phyloP scores from a whole-genome alignment of 1,284 basidiomycete genomes.

The Ceratobasidium sp. region DNA sequence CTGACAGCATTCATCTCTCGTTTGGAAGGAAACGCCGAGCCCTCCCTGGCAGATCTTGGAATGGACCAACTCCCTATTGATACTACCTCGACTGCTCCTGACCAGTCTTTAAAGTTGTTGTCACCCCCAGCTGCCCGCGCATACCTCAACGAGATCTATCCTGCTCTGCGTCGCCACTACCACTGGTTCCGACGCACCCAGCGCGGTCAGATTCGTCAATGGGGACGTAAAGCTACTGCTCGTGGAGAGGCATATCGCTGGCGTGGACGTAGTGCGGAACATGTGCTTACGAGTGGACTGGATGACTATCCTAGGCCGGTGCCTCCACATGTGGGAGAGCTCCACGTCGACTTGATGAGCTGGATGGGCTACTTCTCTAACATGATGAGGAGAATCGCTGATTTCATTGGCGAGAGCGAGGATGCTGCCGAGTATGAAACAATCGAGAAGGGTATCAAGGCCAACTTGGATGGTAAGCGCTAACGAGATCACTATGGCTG shows the following conservation, averaged over 20 bases:
- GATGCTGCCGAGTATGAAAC: constrained; percentile 76
- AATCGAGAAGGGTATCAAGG: constrained; percentile 78
- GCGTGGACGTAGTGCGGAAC: constrained; percentile 85
- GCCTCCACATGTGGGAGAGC: constrained; percentile 84
- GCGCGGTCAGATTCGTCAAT: constrained; percentile 89
- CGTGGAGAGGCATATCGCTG: constrained; percentile 89
- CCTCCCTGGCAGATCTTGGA: constrained; percentile 64
- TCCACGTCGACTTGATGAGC: constrained; percentile 88
- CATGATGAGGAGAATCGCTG: constrained; percentile 85
- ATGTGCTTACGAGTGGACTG: constrained; percentile 91
- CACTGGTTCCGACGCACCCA: constrained; percentile 95
- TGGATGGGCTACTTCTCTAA: constrained; percentile 95
- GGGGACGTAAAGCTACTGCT: constrained; percentile 78
- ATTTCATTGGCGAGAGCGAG: constrained; percentile 79
- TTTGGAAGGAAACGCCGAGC: constrained; percentile 62
- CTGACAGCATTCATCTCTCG: constrained; percentile 85
- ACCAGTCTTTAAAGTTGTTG: constrained; percentile 54
- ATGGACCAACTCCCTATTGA: constrained; percentile 49
- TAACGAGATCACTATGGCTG: background rate
- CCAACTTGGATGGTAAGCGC: constrained; percentile 80
- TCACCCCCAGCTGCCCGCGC: constrained; percentile 65
- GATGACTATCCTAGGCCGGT: constrained; percentile 89
- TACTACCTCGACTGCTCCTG: constrained; percentile 43
- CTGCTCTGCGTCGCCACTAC: constrained; percentile 84
- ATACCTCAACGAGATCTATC: constrained; percentile 81